Conservation (phyloP, 169 alveolate species). For the Cryptosporidium bovis region DNA sequence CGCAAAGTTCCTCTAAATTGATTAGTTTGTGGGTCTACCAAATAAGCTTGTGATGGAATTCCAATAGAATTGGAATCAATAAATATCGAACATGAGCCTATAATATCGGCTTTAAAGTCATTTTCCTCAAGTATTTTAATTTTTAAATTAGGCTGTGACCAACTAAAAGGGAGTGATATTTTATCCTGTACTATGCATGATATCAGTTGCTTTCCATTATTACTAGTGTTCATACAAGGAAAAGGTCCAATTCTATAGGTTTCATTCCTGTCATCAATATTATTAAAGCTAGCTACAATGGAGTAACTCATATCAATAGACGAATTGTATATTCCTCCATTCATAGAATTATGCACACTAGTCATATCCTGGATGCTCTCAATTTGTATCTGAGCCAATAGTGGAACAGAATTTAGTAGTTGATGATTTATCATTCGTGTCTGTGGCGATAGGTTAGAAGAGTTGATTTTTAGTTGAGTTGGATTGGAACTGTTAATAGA, state of each 20-base stretch:
- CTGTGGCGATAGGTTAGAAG: constrained; percentile 6
- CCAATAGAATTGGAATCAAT: constrained; percentile 48
- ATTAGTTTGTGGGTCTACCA: constrained; percentile 55
- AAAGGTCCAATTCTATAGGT: constrained; percentile 70
- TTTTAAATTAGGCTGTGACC: constrained; percentile 43
- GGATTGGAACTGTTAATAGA: constrained; percentile 8
- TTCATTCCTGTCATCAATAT: constrained; percentile 62
- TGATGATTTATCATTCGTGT: constrained; percentile 22
- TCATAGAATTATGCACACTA: not conserved
- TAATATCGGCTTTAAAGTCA: constrained; percentile 56
- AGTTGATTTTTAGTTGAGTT: constrained; percentile 20
- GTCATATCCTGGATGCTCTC: constrained; percentile 64
- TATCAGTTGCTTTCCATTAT: not conserved
- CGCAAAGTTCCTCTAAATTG: constrained; percentile 51
- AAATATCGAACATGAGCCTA: constrained; percentile 28
- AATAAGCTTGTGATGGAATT: constrained; percentile 40
- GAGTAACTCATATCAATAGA: constrained; percentile 46
- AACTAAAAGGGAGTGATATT: constrained; percentile 43
- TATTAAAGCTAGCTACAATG: constrained; percentile 56
- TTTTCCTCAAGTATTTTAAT: constrained; percentile 57
- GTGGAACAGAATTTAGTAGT: constrained; percentile 50
- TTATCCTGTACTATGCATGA: constrained; percentile 51
- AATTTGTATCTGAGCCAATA: constrained; percentile 63
- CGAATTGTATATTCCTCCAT: constrained; percentile 46
- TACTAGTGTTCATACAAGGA: constrained; percentile 18